Percentiles rank a stretch among this genome's conserved stretches.
These are phyloP conservation scores for Uronychia setigera DNA, from an alignment of 73 alveolate species.

Conservation along the genomic window DNA sequence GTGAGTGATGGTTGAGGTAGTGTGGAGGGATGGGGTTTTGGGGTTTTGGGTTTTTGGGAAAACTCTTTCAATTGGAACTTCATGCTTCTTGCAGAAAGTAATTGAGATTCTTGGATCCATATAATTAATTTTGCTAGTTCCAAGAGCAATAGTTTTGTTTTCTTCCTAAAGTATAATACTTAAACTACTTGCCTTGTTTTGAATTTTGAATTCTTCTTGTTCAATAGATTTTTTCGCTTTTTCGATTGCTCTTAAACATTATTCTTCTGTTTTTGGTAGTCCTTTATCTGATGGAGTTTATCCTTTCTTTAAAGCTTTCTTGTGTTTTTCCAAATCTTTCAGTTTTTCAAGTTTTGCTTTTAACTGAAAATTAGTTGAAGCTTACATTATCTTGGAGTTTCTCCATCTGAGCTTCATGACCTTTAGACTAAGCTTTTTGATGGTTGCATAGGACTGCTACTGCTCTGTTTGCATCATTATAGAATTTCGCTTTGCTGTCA, in stretches of 20 bases:
- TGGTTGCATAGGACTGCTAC: slow-evolving; percentile 99
- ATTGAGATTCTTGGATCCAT: slow-evolving; percentile 99
- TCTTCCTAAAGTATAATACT: slow-evolving; percentile 91
- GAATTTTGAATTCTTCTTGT: slow-evolving; percentile 69
- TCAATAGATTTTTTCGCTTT: slow-evolving; percentile 67
- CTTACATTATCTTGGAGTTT: slow-evolving; percentile 80
- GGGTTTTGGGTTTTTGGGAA: slow-evolving; percentile 94
- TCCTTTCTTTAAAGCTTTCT: slow-evolving; percentile 66
- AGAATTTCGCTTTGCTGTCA: slow-evolving; percentile 87
- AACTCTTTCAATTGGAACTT: slow-evolving; percentile 97
- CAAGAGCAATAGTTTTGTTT: slow-evolving; percentile 96
- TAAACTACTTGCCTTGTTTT: slow-evolving; percentile 89
- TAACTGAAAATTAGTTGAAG: too few relatives aligned
- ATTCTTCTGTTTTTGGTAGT: slow-evolving; percentile 78
- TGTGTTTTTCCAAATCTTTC: slow-evolving; percentile 69
- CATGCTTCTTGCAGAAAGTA: slow-evolving; percentile 93
- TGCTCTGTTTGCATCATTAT: slow-evolving; percentile 95
- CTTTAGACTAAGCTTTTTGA: slow-evolving; percentile 93
- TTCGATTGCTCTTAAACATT: slow-evolving; percentile 58
- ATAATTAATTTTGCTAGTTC: slow-evolving; percentile 98
- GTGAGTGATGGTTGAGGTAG: too few relatives aligned
- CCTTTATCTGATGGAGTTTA: slow-evolving; percentile 63
- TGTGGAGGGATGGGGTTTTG: too few relatives aligned
- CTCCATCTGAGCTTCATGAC: slow-evolving; percentile 81
- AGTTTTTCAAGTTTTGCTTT: slow-evolving; percentile 73